Evolutionary conservation across 768 basidiomycete genomes (phyloP), one percentile per base, ranked within the genome.

Genomic region (Lentinula aciculospora): DNA sequence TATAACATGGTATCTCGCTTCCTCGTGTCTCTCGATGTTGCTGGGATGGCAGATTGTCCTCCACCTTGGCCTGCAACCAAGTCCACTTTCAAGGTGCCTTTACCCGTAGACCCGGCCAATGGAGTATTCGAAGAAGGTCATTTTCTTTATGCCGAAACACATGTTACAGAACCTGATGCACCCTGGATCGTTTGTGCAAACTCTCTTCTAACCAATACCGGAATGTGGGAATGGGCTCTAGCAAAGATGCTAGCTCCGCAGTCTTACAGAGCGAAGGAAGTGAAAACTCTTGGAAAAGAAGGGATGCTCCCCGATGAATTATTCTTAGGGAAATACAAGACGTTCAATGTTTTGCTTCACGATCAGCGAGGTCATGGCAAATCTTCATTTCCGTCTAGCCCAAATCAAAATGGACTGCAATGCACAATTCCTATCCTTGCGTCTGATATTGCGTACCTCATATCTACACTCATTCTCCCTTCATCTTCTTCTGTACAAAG

Each of bases 1-100:
- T 88, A 88, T 68, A 86, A 86, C 69, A 82, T 86, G 81, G 85
- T 88, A 6, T 85, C 84, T 19, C 75, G 86, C n/a, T 80, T 86
- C 62, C 71, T 88, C 29, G 71, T 85, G 12, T 76, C 83, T 0
- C 74, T 82, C 12, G 84, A 88, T 61, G 81, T 88, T 1, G 81
- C 76, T 53, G 83, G 84, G 8, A 68, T 76, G 61, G 74, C 76
- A 0, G 75, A 80, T 44, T 65, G 68, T 19, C 63, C 67, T 12
- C 77, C 81, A 4, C 78, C 81, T 8, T 82, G 80, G 80, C 80
- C 80, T 28, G 31, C 29, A 57, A 25, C 58, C 80, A 77, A 36
- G 32, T 37, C 44, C 9, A 48, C 56, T 10, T 75, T 77, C 63
- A 69, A 71, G 39, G 64, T 82, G 6, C 55, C 71, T 3, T 61